Base-by-base conservation (phyloP, 345 rosid genomes). In the Dovyalis caffra region DNA sequence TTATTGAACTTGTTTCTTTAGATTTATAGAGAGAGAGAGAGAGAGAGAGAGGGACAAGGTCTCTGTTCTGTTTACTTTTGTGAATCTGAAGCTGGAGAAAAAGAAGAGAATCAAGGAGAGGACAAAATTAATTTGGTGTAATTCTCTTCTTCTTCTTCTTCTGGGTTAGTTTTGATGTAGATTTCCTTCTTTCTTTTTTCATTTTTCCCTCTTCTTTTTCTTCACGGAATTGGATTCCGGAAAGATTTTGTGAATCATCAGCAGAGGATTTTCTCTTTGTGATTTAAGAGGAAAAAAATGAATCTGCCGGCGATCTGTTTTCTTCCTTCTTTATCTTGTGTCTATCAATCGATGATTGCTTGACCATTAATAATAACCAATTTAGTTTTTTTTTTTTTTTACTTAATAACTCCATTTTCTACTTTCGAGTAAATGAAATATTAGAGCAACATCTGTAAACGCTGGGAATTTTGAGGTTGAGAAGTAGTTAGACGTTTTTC, bases 1-100 rank as follows among this genome's bases (percentile, higher is more conserved):
- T 33, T 92, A 31, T 88, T 92, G 47, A 86, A 80, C 56, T 82
- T 92, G 70, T 89, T 92, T 79, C 64, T 76, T 70, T 92, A 77
- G 85, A 25, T 12, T 33, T 18, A 18, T 8, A n/a, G 72, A 56
- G 64, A 66, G 78, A 71, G 29, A 76, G 53, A 67, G 74, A 69
- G 80, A 62, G 53, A 35, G 67, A 58, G 77, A 68, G 26, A 75
- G 35, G 65, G 74, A 72, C 75, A 40, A 8, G 23, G 10, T 73
- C 40, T 62, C 60, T 16, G 37, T n/a, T 47, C 33, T 70, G 62
- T 28, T 58, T 31, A n/a, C n/a, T 76, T 68, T 64, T 61, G 51
- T 71, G 80, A 80, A 78, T 69, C 75, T 64, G 75, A 78, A 65
- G 67, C 60, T 76, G 49, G 73, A 75, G 67, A 57, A 28, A n/a